Evolutionary conservation across 2,329 filamentous ascomycete genomes (phyloP).

Genomic region (Cryphonectria japonica): DNA sequence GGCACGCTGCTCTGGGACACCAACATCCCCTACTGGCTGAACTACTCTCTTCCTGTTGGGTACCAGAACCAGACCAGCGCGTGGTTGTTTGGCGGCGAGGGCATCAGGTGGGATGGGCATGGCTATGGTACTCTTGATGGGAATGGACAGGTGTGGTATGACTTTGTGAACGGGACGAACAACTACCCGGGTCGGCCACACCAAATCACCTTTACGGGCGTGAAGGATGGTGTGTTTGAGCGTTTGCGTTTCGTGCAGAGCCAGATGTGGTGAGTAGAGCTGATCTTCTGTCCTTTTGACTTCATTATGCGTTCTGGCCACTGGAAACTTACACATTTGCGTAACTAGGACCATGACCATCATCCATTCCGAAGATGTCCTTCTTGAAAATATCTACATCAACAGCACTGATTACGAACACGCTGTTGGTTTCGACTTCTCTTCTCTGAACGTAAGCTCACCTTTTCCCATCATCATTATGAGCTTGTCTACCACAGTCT

Average conservation of each 20-base stretch:
- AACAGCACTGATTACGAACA: conserved; percentile 28
- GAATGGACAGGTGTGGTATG: conserved; percentile 39
- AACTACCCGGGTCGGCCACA: conserved; percentile 39
- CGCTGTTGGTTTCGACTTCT: conserved; percentile 27
- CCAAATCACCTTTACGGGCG: conserved; percentile 33
- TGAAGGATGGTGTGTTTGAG: conserved; percentile 24
- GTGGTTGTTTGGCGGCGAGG: conserved; percentile 46
- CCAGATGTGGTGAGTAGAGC: conserved; percentile 27
- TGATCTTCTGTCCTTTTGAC: not conserved
- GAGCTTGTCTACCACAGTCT: no score
- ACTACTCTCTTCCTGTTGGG: conserved; percentile 43
- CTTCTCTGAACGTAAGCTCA: conserved; percentile 25
- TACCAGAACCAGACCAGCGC: conserved; percentile 49
- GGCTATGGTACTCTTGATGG: conserved; percentile 42
- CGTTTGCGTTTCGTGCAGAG: conserved; percentile 24
- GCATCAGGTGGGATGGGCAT: conserved; percentile 45
- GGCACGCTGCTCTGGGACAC: conserved; percentile 33
- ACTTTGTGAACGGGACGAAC: conserved; percentile 34
- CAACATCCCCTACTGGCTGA: conserved; percentile 42
- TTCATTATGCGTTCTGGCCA: not conserved
- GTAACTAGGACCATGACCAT: conserved; percentile 30
- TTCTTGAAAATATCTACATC: conserved; percentile 26
- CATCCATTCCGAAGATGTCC: conserved; percentile 27
- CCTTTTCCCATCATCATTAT: no score
- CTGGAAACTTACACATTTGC: not conserved